Conservation (phyloP, 345 rosid species). For the Combretum micranthum region DNA sequence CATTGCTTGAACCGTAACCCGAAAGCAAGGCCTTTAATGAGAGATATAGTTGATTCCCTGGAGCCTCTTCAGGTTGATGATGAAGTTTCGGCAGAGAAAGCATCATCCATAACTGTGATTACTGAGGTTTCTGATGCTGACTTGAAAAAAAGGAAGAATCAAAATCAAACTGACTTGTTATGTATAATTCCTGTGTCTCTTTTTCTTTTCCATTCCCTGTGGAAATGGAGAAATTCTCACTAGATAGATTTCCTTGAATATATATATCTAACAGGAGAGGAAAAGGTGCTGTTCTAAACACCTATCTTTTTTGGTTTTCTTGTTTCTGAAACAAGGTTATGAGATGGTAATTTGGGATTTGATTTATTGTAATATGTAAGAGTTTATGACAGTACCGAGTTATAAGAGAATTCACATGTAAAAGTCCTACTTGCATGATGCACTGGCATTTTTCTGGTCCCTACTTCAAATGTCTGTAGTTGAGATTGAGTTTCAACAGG, state of each 20-base stretch:
- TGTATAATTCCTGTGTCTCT: background rate
- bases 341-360: too few species aligned
- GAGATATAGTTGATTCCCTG: slow-evolving; percentile 86
- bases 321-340: too few species aligned
- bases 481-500: too few species aligned
- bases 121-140: slow-evolving; percentile 35
- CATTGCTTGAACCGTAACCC: slow-evolving; percentile 93
- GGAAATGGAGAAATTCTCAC: background rate
- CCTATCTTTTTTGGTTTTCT: too few species aligned
- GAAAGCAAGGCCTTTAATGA: slow-evolving; percentile 96
- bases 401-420: too few species aligned
- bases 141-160: slow-evolving; percentile 26
- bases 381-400: too few species aligned
- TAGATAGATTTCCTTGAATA: slow-evolving; percentile 4
- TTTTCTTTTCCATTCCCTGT: slow-evolving; percentile 7
- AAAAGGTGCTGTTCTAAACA: too few species aligned
- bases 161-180: slow-evolving; percentile 8
- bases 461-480: too few species aligned
- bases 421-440: too few species aligned
- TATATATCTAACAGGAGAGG: too few species aligned
- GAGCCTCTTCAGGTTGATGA: slow-evolving; percentile 76
- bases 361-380: too few species aligned
- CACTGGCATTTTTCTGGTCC: too few species aligned
- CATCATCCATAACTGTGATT: slow-evolving; percentile 38
- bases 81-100: slow-evolving; percentile 25